Evolutionary conservation across 108 stramenopile genomes (phyloP), one percentile per base, ranked within the genome.

Genomic region (Schizochytrium sp.): DNA sequence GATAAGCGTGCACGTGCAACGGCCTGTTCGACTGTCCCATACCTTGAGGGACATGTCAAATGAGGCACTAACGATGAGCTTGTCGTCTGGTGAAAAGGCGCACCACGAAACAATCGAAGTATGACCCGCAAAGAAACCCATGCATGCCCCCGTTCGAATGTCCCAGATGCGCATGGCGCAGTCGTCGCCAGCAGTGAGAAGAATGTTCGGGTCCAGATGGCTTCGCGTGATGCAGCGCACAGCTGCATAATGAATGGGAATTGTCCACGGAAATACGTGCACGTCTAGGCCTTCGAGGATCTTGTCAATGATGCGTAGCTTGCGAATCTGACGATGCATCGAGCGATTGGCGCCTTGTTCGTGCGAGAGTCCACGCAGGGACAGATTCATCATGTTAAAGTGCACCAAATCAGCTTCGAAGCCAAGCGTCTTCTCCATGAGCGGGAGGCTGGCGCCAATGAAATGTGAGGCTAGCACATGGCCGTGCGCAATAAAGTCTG

Each of bases 11-110:
- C 25, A 43, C 5, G 57, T 29, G 57, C 88, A 88, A 19, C 53
- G 63, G 44, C 90, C 90, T 19, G 88, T 88, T 5, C 53, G 34
- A 4, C 87, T 87, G 57, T 88, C 90, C 90, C 90, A 90, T 4
- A 90, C 5, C 29, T 88, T 88, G 18, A 90, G 45, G 0, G 90
- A 88, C 72, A 57, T 72, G 90, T 90, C 90, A 43, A 25, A 55
- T 5, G 90, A 90, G 71, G 59, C 60, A 29, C 57, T 59, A 5
- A 60, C 71, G 55, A 90, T 87, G 14, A 57, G 58, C 57, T 60
- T 57, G 44, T 90, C 90, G 71, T 90, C 88, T 0, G 23, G 76
- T 45, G 76, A 25, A 28, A 83, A 83, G 10, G 48, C 12, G 76
- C 76, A 53, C 76, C 76, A 83, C n/a, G 76, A 53, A 14, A 83